These are phyloP conservation scores for Ophiostoma triangulosporum DNA, from an alignment of 2,329 filamentous ascomycete species.

Conservation along the genomic window DNA sequence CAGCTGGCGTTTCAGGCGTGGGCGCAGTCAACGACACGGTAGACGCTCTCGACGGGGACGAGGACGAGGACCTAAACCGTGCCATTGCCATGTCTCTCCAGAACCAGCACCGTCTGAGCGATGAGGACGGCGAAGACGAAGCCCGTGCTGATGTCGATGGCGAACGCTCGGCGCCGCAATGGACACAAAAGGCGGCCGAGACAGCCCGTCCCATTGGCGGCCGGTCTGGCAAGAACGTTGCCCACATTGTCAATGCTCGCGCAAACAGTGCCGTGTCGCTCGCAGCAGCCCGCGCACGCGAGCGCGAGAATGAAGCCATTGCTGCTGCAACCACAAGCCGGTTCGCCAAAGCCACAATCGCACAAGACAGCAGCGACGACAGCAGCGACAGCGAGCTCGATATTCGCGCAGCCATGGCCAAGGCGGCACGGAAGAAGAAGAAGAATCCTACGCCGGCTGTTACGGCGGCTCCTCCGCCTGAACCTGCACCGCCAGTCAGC, in stretches of 20 bases:
- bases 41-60: conserved; percentile 22
- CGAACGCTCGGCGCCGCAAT: conserved; percentile 38
- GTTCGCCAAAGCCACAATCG: conserved; percentile 22
- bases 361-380: conserved; percentile 25
- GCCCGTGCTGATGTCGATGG: conserved; percentile 27
- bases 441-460: conserved; percentile 30
- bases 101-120: conserved; percentile 36
- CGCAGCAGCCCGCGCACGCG: background rate
- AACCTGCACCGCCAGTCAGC: conserved; percentile 30
- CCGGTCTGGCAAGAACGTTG: conserved; percentile 48
- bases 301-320: background rate
- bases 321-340: background rate
- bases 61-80: conserved; percentile 53
- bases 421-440: conserved; percentile 43
- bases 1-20: background rate
- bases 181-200: conserved; percentile 41
- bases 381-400: conserved; percentile 70
- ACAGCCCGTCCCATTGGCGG: conserved; percentile 37
- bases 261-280: conserved; percentile 42
- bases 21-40: conserved; percentile 4
- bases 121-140: conserved; percentile 25
- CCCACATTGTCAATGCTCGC: conserved; percentile 61
- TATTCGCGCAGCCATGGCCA: conserved; percentile 60
- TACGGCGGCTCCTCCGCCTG: conserved; percentile 4
- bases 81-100: conserved; percentile 79